phyloP scores from a whole-genome alignment of 2,329 filamentous ascomycete species.

The Talaromyces sp. region DNA sequence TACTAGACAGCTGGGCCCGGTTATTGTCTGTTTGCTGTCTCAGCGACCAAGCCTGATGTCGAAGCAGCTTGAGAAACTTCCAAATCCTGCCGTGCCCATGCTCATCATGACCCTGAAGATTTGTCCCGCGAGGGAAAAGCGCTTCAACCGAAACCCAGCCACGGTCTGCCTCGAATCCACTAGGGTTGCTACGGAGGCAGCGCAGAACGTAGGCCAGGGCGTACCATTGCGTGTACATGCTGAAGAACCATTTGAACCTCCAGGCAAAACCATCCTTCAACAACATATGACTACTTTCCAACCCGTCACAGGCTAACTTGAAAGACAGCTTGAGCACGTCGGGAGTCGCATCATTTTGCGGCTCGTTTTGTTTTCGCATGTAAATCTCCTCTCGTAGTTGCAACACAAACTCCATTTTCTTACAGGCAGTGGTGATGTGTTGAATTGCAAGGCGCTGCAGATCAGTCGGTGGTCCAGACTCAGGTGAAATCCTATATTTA shows the following conservation, averaged over 20 bases:
- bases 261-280: slow-evolving; percentile 10
- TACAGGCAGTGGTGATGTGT: slow-evolving; percentile 12
- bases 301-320: slow-evolving; percentile 14
- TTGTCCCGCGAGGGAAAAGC: slow-evolving; percentile 12
- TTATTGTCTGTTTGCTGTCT: slow-evolving; percentile 1
- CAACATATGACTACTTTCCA: slow-evolving; percentile 12
- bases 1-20: not conserved
- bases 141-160: slow-evolving; percentile 14
- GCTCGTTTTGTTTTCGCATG: slow-evolving; percentile 9
- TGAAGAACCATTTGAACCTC: slow-evolving; percentile 17
- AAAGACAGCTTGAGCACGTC: slow-evolving; percentile 14
- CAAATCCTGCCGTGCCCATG: slow-evolving; percentile 12
- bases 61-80: slow-evolving; percentile 12
- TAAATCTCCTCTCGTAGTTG: slow-evolving; percentile 14
- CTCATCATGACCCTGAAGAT: slow-evolving; percentile 7
- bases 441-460: slow-evolving; percentile 13
- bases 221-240: slow-evolving; percentile 17
- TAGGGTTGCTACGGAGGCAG: slow-evolving; percentile 13
- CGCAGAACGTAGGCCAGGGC: slow-evolving; percentile 18
- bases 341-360: not conserved
- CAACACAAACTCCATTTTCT: slow-evolving; percentile 15
- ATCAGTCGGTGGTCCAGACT: not conserved
- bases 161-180: slow-evolving; percentile 11
- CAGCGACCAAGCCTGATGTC: slow-evolving; percentile 10
- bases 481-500: slow-evolving; percentile 9